These are phyloP conservation scores for Zopfia rhizophila DNA, from an alignment of 2,329 filamentous ascomycete genomes.

Conservation along the genomic window DNA sequence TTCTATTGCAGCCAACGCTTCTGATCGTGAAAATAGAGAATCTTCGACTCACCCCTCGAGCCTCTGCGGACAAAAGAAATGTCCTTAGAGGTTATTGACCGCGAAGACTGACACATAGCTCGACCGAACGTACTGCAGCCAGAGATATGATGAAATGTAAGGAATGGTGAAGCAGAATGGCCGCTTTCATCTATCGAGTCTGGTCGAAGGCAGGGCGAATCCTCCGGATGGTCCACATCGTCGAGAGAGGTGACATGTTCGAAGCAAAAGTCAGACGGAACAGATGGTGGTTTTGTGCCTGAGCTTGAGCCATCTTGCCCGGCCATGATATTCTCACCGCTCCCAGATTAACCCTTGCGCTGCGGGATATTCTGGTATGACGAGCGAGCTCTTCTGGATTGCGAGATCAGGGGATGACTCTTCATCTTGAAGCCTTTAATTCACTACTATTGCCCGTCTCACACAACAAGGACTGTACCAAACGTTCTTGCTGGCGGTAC, in stretches of 20 bases:
- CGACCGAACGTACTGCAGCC: slow-evolving; percentile 40
- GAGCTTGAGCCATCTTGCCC: slow-evolving; percentile 14
- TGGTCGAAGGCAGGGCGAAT: not conserved
- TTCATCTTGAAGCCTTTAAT: not conserved
- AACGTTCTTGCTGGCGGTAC: not conserved
- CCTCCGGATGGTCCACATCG: not conserved
- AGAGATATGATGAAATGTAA: slow-evolving; percentile 37
- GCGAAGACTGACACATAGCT: slow-evolving; percentile 43
- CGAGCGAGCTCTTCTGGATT: slow-evolving; percentile 29
- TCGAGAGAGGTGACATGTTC: no score
- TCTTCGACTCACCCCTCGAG: not conserved
- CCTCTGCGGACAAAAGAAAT: slow-evolving; percentile 9
- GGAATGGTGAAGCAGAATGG: slow-evolving; percentile 16
- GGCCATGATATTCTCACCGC: slow-evolving; percentile 28
- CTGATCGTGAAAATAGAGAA: not conserved
- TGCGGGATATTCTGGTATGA: slow-evolving; percentile 25
- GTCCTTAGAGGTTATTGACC: slow-evolving; percentile 40
- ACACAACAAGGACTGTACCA: not conserved
- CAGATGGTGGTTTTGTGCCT: slow-evolving; percentile 1
- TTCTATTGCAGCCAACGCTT: no score
- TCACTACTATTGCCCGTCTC: slow-evolving; percentile 1
- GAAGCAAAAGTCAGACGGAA: slow-evolving; percentile 9
- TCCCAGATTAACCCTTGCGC: slow-evolving; percentile 19
- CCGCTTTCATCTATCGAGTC: slow-evolving; percentile 5
- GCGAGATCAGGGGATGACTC: slow-evolving; percentile 23